These are phyloP conservation scores for Taphrina flavorubra DNA, from an alignment of 1,139 yeast genomes.

Conservation along the genomic window DNA sequence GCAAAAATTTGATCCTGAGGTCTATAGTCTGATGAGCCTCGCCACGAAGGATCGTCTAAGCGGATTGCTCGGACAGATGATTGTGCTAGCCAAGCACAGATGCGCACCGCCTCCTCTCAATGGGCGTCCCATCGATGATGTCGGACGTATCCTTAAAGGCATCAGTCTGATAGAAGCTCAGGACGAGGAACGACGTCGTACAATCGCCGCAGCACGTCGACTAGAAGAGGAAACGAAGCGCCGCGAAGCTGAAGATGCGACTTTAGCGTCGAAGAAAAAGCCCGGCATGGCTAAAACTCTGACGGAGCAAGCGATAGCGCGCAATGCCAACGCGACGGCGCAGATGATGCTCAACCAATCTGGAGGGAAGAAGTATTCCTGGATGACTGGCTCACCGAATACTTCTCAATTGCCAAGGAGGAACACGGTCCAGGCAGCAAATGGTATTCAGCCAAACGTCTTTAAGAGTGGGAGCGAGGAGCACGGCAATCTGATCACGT, in stretches of 20 bases:
- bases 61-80: slow-evolving; percentile 33
- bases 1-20: slow-evolving; percentile 20
- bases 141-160: slow-evolving; percentile 36
- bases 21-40: slow-evolving; percentile 32
- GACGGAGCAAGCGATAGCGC: slow-evolving; percentile 37
- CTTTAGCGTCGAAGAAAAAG: slow-evolving; percentile 29
- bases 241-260: slow-evolving; percentile 24
- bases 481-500: slow-evolving; percentile 17
- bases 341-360: slow-evolving; percentile 41
- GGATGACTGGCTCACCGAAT: slow-evolving; percentile 41
- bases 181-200: slow-evolving; percentile 39
- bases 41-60: slow-evolving; percentile 40
- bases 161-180: slow-evolving; percentile 35
- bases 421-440: slow-evolving; percentile 18
- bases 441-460: slow-evolving; percentile 24
- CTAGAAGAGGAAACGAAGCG: slow-evolving; percentile 33
- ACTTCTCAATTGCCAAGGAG: slow-evolving; percentile 29
- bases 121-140: slow-evolving; percentile 38
- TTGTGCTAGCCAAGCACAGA: slow-evolving; percentile 39
- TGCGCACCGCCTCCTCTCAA: slow-evolving; percentile 40
- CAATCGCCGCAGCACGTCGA: slow-evolving; percentile 36
- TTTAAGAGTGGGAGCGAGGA: slow-evolving; percentile 30
- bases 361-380: slow-evolving; percentile 42
- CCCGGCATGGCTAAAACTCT: slow-evolving; percentile 31
- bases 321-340: slow-evolving; percentile 42